phyloP scores from a whole-genome alignment of 495 filamentous ascomycete genomes.

The Amniculicola lignicola region DNA sequence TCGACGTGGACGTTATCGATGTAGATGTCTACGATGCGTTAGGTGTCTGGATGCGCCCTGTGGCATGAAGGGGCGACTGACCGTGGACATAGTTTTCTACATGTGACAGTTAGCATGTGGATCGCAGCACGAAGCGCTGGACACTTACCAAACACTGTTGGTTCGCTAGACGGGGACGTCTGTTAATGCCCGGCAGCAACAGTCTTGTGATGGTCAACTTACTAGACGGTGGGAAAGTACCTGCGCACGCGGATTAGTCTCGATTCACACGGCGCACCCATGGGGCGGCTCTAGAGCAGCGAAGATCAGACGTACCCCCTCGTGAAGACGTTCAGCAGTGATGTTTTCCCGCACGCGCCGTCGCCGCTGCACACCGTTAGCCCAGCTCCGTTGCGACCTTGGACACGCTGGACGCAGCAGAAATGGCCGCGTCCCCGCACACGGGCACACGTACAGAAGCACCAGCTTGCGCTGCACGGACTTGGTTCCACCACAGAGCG shows the following conservation, averaged over 20 bases:
- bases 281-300: background rate
- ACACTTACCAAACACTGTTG: constrained; percentile 83
- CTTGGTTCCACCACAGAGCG: constrained; percentile 64
- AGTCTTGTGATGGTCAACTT: constrained; percentile 38
- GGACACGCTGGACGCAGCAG: no score
- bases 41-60: background rate
- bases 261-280: background rate
- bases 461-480: constrained; percentile 97
- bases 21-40: constrained; percentile 71
- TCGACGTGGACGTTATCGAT: constrained; percentile 96
- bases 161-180: constrained; percentile 57
- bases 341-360: constrained; percentile 97
- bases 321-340: constrained; percentile 95
- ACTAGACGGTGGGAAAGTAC: constrained; percentile 97
- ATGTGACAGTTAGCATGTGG: constrained; percentile 7
- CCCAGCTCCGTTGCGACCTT: constrained; percentile 29
- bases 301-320: constrained; percentile 65
- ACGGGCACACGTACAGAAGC: constrained; percentile 66
- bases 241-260: constrained; percentile 50
- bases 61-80: constrained; percentile 46
- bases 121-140: background rate
- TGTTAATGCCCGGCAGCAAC: background rate
- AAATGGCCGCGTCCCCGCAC: background rate
- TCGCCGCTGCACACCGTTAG: constrained; percentile 64
- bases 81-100: constrained; percentile 97